A percentile compares a stretch with the other conserved stretches of the same genome.
These are phyloP conservation scores for Sarcomyxa edulis DNA, from an alignment of 768 basidiomycete genomes.

Conservation along the genomic window DNA sequence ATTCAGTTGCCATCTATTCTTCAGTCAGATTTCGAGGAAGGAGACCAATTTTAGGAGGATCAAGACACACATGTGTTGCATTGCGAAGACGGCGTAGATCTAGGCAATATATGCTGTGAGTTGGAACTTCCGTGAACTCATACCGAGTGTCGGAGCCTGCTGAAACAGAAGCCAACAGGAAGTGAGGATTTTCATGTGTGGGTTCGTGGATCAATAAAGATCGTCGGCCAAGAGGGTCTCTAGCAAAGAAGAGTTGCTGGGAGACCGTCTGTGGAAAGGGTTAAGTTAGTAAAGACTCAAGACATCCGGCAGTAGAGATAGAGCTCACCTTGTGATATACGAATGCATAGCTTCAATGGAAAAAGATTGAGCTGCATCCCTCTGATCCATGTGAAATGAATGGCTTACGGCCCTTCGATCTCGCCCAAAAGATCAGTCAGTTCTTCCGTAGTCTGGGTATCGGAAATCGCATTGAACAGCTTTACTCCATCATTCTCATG, in stretches of 20 bases:
- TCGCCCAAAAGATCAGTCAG: constrained; percentile 47
- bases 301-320: background rate
- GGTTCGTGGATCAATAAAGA: constrained; percentile 76
- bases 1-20: constrained; percentile 7
- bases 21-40: background rate
- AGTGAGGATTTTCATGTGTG: constrained; percentile 36
- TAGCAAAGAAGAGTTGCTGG: constrained; percentile 58
- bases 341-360: constrained; percentile 66
- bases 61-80: constrained; percentile 10
- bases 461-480: constrained; percentile 31
- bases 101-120: constrained; percentile 50
- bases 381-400: constrained; percentile 1
- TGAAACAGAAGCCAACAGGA: constrained; percentile 67
- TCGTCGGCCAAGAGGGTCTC: constrained; percentile 82
- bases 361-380: no score
- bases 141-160: constrained; percentile 39
- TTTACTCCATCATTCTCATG: constrained; percentile 73
- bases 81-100: constrained; percentile 29
- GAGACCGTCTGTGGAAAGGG: constrained; percentile 29
- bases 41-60: background rate
- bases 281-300: background rate
- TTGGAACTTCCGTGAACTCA: constrained; percentile 57
- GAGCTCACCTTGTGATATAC: constrained; percentile 66
- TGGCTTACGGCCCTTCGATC: constrained; percentile 84
- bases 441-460: constrained; percentile 27